A percentile compares a stretch with the other conserved stretches of the same genome.
These are phyloP conservation scores for Butyriboletus appendiculatus DNA, from an alignment of 1,284 basidiomycete species.

Conservation along the genomic window DNA sequence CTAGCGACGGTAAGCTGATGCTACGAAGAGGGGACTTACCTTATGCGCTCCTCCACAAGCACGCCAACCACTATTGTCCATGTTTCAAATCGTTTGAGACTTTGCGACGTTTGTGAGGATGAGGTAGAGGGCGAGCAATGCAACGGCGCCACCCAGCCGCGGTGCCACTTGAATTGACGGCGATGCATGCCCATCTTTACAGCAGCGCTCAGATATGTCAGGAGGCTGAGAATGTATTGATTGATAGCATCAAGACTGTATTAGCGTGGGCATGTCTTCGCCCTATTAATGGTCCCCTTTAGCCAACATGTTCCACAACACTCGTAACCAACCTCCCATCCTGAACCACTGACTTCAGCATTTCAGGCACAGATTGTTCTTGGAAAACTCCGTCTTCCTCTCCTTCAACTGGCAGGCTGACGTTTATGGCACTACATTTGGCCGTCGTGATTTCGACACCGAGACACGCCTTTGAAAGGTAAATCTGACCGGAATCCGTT, in stretches of 20 bases:
- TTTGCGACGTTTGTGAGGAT: neutral
- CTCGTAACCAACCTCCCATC: slow-evolving; percentile 87
- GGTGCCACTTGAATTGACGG: neutral
- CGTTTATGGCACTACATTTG: slow-evolving; percentile 94
- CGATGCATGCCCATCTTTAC: neutral
- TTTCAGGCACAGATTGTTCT: slow-evolving; percentile 94
- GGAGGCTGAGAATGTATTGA: neutral
- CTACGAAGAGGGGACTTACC: slow-evolving; percentile 30
- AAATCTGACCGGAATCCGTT: slow-evolving; percentile 95
- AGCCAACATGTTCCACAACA: slow-evolving; percentile 89
- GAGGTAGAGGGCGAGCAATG: neutral
- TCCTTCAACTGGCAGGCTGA: slow-evolving; percentile 84
- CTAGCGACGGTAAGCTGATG: neutral
- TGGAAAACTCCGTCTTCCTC: slow-evolving; percentile 92
- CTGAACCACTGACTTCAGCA: slow-evolving; percentile 86
- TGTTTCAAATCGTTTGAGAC: slow-evolving; percentile 24
- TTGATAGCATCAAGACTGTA: neutral
- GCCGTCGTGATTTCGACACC: slow-evolving; percentile 89
- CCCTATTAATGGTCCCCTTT: neutral
- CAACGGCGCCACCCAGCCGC: neutral
- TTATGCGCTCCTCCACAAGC: slow-evolving; percentile 53
- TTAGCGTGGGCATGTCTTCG: neutral
- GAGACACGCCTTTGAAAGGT: slow-evolving; percentile 84
- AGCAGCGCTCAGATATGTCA: too few relatives aligned
- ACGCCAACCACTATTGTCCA: slow-evolving; percentile 74